Evolutionary conservation across 83 land plant species (phyloP).

Genomic region (Thuja plicata): DNA sequence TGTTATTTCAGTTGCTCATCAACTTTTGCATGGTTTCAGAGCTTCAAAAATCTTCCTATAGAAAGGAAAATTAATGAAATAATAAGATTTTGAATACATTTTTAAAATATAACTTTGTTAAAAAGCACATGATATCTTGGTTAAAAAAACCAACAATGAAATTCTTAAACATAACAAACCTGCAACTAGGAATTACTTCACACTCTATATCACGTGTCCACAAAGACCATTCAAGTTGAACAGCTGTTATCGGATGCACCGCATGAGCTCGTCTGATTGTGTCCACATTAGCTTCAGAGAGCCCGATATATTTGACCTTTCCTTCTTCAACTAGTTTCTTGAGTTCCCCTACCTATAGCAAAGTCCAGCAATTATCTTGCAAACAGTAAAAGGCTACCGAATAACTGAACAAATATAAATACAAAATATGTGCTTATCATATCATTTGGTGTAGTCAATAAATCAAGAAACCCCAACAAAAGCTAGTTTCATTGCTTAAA

Average conservation of each 20-base stretch:
- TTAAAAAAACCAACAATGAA: not conserved
- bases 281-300: slow-evolving; percentile 75
- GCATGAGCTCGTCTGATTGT: slow-evolving; percentile 81
- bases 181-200: slow-evolving; percentile 70
- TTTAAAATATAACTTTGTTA: not conserved
- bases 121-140: not conserved
- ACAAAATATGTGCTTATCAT: not conserved
- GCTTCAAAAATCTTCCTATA: not conserved
- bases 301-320: slow-evolving; percentile 75
- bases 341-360: slow-evolving; percentile 51
- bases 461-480: not conserved
- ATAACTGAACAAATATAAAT: not conserved
- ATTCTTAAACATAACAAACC: slow-evolving; percentile 28
- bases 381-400: not conserved
- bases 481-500: not conserved
- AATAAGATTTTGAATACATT: not conserved
- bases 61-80: not conserved
- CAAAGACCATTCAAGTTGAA: slow-evolving; percentile 80
- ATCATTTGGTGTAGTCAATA: not conserved
- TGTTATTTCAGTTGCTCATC: too few species aligned
- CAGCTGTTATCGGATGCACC: slow-evolving; percentile 72
- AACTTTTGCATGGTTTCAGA: too few species aligned
- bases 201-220: slow-evolving; percentile 75
- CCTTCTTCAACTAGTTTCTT: slow-evolving; percentile 80
- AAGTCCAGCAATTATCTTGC: not conserved